Base-by-base conservation (phyloP, 768 basidiomycete species). In the Lanmaoa pseudosensibilis region DNA sequence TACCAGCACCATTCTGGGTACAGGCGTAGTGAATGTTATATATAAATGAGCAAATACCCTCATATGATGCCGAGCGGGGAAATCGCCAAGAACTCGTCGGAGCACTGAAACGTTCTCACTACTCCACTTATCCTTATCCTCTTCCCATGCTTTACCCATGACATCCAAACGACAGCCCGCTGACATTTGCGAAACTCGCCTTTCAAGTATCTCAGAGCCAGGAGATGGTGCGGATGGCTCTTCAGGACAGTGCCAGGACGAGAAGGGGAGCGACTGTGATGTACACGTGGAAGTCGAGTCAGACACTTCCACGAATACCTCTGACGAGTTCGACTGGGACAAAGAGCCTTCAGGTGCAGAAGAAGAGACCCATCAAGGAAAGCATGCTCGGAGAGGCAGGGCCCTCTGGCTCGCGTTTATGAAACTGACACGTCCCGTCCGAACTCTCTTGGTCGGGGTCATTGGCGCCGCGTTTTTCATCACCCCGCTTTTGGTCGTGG, bases 241-340 rank as follows among this genome's bases (percentile, higher is more conserved):
- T 43, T 36, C 36, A 10, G 57, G 27, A 13, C 52, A 55, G 5
- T 18, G 19, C 40, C 61, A 32, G 9, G 56, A 61, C 39, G 58
- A 58, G n/a, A 59, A 61, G 25, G 59, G 21, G n/a, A 60, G 53
- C 23, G 55, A 40, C 40, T 34, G 34, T 21, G 56, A 64, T 25
- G 55, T 33, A 32, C 55, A 54, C 21, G 53, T 48, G 0, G 51
- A 57, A 27, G 60, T 58, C 19, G 70, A 69, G 18, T 67, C 72
- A 18, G 70, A 72, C 34, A 64, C 82, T n/a, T 78, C 75, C 27
- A 86, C 86, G 13, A 81, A 84, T 60, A 78, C 82, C 4, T 81
- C 80, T 11, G 87, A 88, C 65, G 85, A 89, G 62, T 89, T 91
- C 61, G 79, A 89, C 74, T 88, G 87, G 87, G 85, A 88, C 52